Evolutionary conservation across 148 eudicot species (phyloP).

Genomic region (Camellia japonica): DNA sequence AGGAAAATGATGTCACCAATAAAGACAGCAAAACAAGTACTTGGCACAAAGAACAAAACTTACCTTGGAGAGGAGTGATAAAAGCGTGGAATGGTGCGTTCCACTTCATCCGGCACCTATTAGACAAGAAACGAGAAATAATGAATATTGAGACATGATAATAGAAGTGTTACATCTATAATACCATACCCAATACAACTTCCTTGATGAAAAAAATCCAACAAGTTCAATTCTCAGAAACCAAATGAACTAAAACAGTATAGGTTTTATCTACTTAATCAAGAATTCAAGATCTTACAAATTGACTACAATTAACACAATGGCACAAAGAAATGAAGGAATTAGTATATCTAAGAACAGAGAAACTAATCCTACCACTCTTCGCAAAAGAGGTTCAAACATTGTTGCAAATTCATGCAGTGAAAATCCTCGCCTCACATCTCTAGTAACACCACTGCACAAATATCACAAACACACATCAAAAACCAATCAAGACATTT

Average conservation of each 20-base stretch:
- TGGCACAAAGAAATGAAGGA: background rate
- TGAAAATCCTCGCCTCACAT: slow-evolving; percentile 31
- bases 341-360: background rate
- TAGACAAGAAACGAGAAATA: slow-evolving; percentile 5
- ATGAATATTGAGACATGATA: background rate
- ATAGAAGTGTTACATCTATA: background rate
- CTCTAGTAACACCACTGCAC: slow-evolving; percentile 34
- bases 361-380: slow-evolving; percentile 43
- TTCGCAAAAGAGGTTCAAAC: slow-evolving; percentile 50
- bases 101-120: slow-evolving; percentile 73
- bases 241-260: background rate
- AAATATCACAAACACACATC: background rate
- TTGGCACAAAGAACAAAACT: slow-evolving; percentile 22
- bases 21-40: background rate
- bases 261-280: background rate
- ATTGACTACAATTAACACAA: background rate
- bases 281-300: slow-evolving; percentile 9
- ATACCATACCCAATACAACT: too few relatives aligned
- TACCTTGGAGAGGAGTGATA: slow-evolving; percentile 50
- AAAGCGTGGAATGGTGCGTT: slow-evolving; percentile 21
- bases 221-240: slow-evolving; percentile 4
- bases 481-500: background rate
- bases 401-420: slow-evolving; percentile 34
- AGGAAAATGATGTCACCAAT: background rate
- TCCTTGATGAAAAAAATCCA: too few relatives aligned